Conservation (phyloP, 2,329 filamentous ascomycete genomes). For the Gyromitra esculenta region DNA sequence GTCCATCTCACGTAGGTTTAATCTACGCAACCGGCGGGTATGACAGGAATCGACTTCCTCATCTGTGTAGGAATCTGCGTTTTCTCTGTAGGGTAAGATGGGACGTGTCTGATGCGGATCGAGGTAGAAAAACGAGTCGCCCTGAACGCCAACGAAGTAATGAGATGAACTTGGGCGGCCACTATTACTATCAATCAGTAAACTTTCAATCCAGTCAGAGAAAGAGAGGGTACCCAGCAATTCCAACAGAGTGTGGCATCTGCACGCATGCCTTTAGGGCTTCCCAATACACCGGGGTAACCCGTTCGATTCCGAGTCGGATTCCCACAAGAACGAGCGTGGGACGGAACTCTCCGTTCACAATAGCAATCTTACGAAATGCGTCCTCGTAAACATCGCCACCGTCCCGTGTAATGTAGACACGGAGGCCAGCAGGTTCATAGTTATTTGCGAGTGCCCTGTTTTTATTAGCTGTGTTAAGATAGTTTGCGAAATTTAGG, state of each 20-base stretch:
- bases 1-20: constrained; percentile 93
- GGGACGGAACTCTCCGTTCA: constrained; percentile 75
- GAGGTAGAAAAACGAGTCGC: constrained; percentile 87
- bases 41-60: constrained; percentile 87
- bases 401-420: constrained; percentile 90
- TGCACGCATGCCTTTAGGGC: constrained; percentile 85
- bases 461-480: constrained; percentile 19
- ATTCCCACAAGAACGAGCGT: constrained; percentile 90
- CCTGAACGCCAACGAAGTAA: constrained; percentile 78
- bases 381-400: constrained; percentile 92
- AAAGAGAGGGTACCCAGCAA: constrained; percentile 75
- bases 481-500: not conserved
- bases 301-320: constrained; percentile 88
- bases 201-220: not conserved
- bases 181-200: constrained; percentile 63
- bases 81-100: constrained; percentile 69
- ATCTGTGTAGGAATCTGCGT: constrained; percentile 69
- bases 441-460: constrained; percentile 79
- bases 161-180: constrained; percentile 91
- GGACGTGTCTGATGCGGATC: constrained; percentile 89
- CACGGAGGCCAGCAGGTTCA: constrained; percentile 71
- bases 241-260: constrained; percentile 91
- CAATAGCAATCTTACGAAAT: constrained; percentile 79
- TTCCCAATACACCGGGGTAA: constrained; percentile 94
- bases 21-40: constrained; percentile 80